Evolutionary conservation across 352 stramenopile species (phyloP).

Genomic region (Phytopythium helicoides): DNA sequence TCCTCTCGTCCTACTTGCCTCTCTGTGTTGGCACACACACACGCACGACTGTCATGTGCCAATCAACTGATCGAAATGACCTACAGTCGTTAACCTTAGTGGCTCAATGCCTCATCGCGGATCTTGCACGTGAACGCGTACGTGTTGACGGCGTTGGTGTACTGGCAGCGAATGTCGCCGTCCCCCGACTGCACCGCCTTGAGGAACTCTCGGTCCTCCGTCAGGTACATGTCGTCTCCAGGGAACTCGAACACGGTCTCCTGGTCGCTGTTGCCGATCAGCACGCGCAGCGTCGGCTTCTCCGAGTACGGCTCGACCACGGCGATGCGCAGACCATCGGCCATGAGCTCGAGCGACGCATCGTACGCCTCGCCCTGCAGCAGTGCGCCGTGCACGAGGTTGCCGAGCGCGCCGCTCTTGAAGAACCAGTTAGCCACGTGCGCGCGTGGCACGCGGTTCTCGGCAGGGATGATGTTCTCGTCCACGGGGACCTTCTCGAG

Average conservation of each 20-base stretch:
- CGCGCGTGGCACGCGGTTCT: constrained; percentile 27
- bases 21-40: too few species aligned
- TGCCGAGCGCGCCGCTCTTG: constrained; percentile 29
- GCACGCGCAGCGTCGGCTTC: constrained; percentile 24
- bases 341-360: too few species aligned
- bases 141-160: constrained; percentile 28
- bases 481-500: constrained; percentile 33
- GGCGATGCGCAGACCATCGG: constrained; percentile 27
- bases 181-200: too few species aligned
- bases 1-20: too few species aligned
- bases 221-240: constrained; percentile 38
- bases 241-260: constrained; percentile 30
- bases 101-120: constrained; percentile 26
- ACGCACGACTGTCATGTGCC: too few species aligned
- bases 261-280: constrained; percentile 23
- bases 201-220: constrained; percentile 31
- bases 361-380: constrained; percentile 30
- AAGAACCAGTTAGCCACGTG: constrained; percentile 37
- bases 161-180: constrained; percentile 26
- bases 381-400: constrained; percentile 27
- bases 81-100: too few species aligned
- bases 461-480: constrained; percentile 13
- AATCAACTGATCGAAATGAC: too few species aligned
- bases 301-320: constrained; percentile 41
- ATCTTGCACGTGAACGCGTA: constrained; percentile 43